A percentile compares a stretch with the other conserved stretches of the same genome.
Evolutionary conservation across 148 eudicot species (phyloP).

Genomic region (Fallopia convolvulus): DNA sequence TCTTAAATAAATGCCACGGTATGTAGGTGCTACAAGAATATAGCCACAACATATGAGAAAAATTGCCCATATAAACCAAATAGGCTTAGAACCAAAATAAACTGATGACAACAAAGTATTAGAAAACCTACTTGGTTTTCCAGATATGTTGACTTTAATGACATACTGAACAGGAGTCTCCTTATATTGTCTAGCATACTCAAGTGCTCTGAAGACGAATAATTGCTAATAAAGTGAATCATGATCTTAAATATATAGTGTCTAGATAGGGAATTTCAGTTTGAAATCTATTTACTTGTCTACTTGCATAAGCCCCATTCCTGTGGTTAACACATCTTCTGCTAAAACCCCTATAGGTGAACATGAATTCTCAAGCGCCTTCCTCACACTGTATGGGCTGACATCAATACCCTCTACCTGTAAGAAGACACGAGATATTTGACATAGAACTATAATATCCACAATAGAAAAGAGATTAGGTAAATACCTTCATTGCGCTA

Average conservation of each 20-base stretch:
- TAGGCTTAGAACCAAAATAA: neutral
- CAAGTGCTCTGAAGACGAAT: slow-evolving; percentile 59
- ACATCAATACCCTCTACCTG: slow-evolving; percentile 85
- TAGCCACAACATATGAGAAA: neutral
- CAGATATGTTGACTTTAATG: slow-evolving; percentile 62
- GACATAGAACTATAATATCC: neutral
- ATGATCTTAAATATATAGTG: neutral
- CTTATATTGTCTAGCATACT: slow-evolving; percentile 53
- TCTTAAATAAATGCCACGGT: slow-evolving; percentile 90
- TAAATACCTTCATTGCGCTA: slow-evolving; percentile 89
- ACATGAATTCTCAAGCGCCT: slow-evolving; percentile 89
- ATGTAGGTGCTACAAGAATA: slow-evolving; percentile 63
- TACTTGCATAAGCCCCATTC: slow-evolving; percentile 97
- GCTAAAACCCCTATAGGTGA: slow-evolving; percentile 60
- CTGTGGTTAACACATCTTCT: slow-evolving; percentile 80
- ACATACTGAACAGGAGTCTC: slow-evolving; percentile 65
- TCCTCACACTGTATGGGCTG: slow-evolving; percentile 82
- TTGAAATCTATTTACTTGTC: slow-evolving; percentile 61
- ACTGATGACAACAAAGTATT: neutral
- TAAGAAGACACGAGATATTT: slow-evolving; percentile 12
- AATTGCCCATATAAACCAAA: neutral
- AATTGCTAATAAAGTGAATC: neutral
- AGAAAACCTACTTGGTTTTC: slow-evolving; percentile 50
- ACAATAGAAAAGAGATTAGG: slow-evolving; percentile 15
- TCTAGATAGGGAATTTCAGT: neutral